Evolutionary conservation across 2,329 filamentous ascomycete species (phyloP).

Genomic region (Calonectria naviculata): DNA sequence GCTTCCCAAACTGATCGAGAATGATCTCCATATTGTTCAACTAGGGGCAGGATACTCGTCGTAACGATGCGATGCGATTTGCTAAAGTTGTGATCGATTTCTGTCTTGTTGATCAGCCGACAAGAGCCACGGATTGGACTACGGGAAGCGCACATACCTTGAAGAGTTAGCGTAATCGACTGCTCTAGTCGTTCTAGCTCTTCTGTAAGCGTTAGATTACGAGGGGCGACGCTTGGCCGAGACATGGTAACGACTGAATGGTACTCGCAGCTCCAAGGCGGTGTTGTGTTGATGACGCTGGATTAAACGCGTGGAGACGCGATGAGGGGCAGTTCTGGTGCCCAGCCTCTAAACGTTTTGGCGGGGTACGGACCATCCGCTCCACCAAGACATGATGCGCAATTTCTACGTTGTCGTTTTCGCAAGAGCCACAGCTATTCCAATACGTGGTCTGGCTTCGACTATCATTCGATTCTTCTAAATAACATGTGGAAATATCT

Average conservation of each 20-base stretch:
- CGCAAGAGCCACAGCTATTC: neutral
- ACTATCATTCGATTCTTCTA: neutral
- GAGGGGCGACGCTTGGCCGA: slow-evolving; percentile 58
- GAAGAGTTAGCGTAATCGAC: slow-evolving; percentile 93
- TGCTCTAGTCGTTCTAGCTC: slow-evolving; percentile 97
- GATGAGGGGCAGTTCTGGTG: slow-evolving; percentile 44
- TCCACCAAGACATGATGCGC: neutral
- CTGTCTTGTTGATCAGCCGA: slow-evolving; percentile 55
- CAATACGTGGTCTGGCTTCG: neutral
- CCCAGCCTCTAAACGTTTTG: slow-evolving; percentile 11
- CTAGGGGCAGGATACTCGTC: slow-evolving; percentile 88
- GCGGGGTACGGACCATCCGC: slow-evolving; percentile 23
- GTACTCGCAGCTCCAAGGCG: slow-evolving; percentile 13
- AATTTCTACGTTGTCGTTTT: neutral
- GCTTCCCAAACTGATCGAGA: slow-evolving; percentile 96
- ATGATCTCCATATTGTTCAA: slow-evolving; percentile 95
- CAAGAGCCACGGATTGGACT: neutral
- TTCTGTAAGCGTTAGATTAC: slow-evolving; percentile 84
- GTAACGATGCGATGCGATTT: slow-evolving; percentile 97
- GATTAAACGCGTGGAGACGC: slow-evolving; percentile 43
- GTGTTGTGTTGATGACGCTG: slow-evolving; percentile 27
- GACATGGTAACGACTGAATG: slow-evolving; percentile 54
- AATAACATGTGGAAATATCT: neutral
- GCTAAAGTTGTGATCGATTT: slow-evolving; percentile 99
- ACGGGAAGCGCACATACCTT: slow-evolving; percentile 67